Base-by-base conservation (phyloP, 1,139 yeast species). In the Geotrichum aggregatum region DNA sequence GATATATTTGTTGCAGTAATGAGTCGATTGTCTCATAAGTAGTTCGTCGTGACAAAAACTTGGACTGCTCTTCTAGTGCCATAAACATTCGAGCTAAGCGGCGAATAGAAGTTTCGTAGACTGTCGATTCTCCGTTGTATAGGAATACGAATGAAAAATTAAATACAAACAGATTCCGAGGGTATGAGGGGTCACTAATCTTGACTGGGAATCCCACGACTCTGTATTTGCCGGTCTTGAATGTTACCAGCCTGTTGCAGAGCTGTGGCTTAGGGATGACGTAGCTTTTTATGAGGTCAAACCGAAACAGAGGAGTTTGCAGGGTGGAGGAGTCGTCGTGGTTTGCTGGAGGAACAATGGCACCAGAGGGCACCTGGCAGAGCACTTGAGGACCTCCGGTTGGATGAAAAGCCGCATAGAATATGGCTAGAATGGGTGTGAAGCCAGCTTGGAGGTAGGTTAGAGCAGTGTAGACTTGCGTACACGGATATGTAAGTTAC, bases 351-450 rank as follows among this genome's bases (percentile, higher is more conserved):
- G 71, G 65, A 0, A 74, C 75, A 11, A 75, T 78, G 56, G 74
- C 77, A 51, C 77, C 88, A 56, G 76, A 77, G 54, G 98, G 99
- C 1, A 88, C 95, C 65, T 94, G 97, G 61, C 87, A 87, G 3
- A 87, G 79, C n/a, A 92, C 91, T 67, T 89, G 87, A 0, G 98
- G 85, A 1, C 98, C 98, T 63, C 88, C 95, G 0, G 92, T 86
- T 0, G 97, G 97, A 63, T 94, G 97, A 69, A 92, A 92, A 0
- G 87, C 87, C 0, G 97, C 83, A 68, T 88, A 92, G 68, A 92
- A 91, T 44, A 89, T 76, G 1, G 96, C 94, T 55, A 81, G 76
- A 33, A 92, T 89, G 24, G 95, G 95, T 14, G 84, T 83, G 62
- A 87, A 86, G 26, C 95, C 95, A 66, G 75, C 41, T 61, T 33